These are phyloP conservation scores for Ophiostoma fasciatum DNA, from an alignment of 2,329 filamentous ascomycete genomes.

Conservation along the genomic window DNA sequence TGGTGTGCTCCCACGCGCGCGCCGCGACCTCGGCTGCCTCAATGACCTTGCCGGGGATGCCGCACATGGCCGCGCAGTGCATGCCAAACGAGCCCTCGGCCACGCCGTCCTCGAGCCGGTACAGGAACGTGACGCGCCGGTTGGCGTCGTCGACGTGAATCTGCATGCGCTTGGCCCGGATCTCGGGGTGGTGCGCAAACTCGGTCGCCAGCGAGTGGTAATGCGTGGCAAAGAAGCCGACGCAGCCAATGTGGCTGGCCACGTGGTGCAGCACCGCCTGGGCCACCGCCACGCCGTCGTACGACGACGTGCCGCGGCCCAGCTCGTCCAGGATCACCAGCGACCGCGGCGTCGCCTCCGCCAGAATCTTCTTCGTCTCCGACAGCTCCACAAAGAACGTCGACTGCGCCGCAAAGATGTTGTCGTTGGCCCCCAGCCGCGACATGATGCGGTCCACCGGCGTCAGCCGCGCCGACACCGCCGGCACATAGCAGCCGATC, in stretches of 20 bases:
- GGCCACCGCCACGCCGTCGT: conserved; percentile 91
- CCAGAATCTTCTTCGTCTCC: conserved; percentile 94
- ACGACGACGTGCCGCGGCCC: conserved; percentile 84
- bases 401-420: conserved; percentile 94
- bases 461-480: conserved; percentile 65
- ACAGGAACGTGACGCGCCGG: conserved; percentile 86
- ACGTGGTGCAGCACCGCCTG: conserved; percentile 96
- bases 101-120: conserved; percentile 83
- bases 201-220: conserved; percentile 90
- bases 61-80: conserved; percentile 98
- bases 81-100: conserved; percentile 96
- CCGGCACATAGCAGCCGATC: conserved; percentile 85
- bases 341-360: conserved; percentile 83
- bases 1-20: conserved; percentile 89
- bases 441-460: conserved; percentile 98
- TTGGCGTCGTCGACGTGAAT: conserved; percentile 81
- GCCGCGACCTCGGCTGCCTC: conserved; percentile 79
- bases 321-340: conserved; percentile 95
- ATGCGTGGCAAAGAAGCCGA: conserved; percentile 96
- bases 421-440: conserved; percentile 91
- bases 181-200: conserved; percentile 79
- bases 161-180: conserved; percentile 76
- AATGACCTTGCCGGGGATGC: conserved; percentile 71
- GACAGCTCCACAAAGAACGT: conserved; percentile 97
- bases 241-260: conserved; percentile 78